These are phyloP conservation scores for Ustilago sp. DNA, from an alignment of 1,284 basidiomycete genomes.

Conservation along the genomic window DNA sequence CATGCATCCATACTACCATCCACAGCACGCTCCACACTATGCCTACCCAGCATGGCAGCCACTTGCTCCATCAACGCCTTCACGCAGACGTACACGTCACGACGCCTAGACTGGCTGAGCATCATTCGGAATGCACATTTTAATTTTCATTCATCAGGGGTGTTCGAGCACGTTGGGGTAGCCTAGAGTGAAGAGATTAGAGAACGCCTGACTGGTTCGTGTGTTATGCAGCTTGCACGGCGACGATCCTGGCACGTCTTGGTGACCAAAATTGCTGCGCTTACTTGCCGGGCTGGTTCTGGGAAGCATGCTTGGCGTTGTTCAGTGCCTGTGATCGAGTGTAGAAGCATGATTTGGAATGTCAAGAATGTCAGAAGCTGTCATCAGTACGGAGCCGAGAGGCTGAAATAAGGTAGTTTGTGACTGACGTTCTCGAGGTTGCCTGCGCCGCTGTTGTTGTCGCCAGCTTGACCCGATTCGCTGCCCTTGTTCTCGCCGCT, in stretches of 20 bases:
- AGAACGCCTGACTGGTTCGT: conserved; percentile 4
- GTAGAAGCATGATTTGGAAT: not conserved
- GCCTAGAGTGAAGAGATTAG: not conserved
- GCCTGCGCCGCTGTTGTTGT: conserved; percentile 19
- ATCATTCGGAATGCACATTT: not conserved
- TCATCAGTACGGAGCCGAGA: not conserved
- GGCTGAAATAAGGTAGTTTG: not conserved
- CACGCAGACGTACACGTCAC: conserved; percentile 26
- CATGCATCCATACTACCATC: conserved; percentile 23
- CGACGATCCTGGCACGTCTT: not conserved
- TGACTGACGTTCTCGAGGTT: conserved; percentile 27
- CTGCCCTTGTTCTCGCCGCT: conserved; percentile 32
- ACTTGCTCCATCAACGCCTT: conserved; percentile 32
- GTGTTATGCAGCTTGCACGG: conserved; percentile 2
- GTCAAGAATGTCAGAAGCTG: not conserved
- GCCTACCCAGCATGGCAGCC: conserved; percentile 34
- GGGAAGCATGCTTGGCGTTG: conserved; percentile 41
- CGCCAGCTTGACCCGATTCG: conserved; percentile 38
- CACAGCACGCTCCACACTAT: conserved; percentile 15
- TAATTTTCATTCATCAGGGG: not conserved
- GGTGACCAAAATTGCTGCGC: not conserved
- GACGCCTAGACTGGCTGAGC: not conserved
- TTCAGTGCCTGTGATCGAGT: conserved; percentile 29
- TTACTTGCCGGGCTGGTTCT: conserved; percentile 38
- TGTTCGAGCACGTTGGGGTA: not conserved